phyloP scores from a whole-genome alignment of 306 rosid species.

The Hylodesmum podocarpum region DNA sequence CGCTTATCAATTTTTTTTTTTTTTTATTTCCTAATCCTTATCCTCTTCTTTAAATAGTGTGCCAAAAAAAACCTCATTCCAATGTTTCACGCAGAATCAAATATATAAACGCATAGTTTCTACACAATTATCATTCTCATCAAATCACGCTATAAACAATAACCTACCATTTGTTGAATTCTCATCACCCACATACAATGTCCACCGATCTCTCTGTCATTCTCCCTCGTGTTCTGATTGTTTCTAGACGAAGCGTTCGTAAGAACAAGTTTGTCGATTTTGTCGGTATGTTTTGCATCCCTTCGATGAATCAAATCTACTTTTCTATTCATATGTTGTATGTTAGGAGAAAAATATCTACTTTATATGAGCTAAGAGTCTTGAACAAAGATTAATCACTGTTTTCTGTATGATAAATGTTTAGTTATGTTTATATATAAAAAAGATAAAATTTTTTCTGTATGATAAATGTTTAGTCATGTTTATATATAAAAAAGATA shows the following conservation, averaged over 20 bases:
- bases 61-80: background rate
- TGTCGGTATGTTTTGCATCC: constrained; percentile 59
- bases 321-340: too few relatives aligned
- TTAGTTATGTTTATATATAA: too few relatives aligned
- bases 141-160: background rate
- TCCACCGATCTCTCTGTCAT: constrained; percentile 72
- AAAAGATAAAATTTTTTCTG: too few relatives aligned
- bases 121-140: too few relatives aligned
- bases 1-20: background rate
- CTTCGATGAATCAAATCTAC: background rate
- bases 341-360: too few relatives aligned
- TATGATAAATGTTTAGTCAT: too few relatives aligned
- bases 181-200: constrained; percentile 28
- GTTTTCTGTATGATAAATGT: too few relatives aligned
- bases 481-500: too few relatives aligned
- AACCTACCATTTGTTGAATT: background rate
- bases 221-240: constrained; percentile 95
- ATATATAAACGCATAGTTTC: too few relatives aligned
- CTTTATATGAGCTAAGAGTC: too few relatives aligned
- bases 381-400: too few relatives aligned
- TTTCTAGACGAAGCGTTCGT: constrained; percentile 87
- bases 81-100: too few relatives aligned
- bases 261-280: constrained; percentile 97
- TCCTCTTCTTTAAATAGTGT: background rate
- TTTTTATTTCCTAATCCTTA: constrained; percentile 23